Evolutionary conservation across 129 eudicot genomes (phyloP).

Genomic region (Daucus carota): DNA sequence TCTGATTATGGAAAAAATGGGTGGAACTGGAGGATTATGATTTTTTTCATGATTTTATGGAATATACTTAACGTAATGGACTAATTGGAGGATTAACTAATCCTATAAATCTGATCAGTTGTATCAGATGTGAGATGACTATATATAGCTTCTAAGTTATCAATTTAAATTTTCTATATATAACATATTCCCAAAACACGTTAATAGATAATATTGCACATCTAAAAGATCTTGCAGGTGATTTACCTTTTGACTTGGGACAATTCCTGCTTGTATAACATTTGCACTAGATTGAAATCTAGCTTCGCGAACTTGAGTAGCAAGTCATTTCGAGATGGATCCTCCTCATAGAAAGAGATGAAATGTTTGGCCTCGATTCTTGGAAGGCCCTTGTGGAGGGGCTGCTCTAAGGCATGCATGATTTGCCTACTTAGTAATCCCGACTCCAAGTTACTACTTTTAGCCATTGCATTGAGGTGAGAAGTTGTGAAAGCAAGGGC

Average conservation of each 20-base stretch:
- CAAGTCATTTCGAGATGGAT: neutral
- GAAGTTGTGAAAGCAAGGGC: neutral
- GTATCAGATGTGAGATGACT: too few relatives aligned
- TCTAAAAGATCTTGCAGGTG: neutral
- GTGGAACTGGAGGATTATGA: too few relatives aligned
- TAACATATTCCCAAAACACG: neutral
- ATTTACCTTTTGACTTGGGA: slow-evolving; percentile 12
- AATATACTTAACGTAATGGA: too few relatives aligned
- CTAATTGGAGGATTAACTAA: too few relatives aligned
- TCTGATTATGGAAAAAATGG: too few relatives aligned
- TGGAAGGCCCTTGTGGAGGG: slow-evolving; percentile 19
- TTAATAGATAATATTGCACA: neutral
- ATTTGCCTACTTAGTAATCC: neutral
- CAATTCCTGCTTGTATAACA: slow-evolving; percentile 23
- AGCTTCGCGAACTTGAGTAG: slow-evolving; percentile 20
- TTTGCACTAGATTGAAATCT: slow-evolving; percentile 21
- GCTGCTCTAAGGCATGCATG: slow-evolving; percentile 15
- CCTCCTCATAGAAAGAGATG: slow-evolving; percentile 19
- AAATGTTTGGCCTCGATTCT: slow-evolving; percentile 19
- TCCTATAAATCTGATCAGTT: too few relatives aligned
- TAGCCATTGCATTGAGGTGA: slow-evolving; percentile 5
- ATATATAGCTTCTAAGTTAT: neutral
- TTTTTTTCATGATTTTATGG: too few relatives aligned
- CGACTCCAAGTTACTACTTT: neutral
- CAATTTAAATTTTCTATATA: too few relatives aligned